Evolutionary conservation across 2,329 filamentous ascomycete species (phyloP).

Genomic region (Pseudogymnoascus sp.): DNA sequence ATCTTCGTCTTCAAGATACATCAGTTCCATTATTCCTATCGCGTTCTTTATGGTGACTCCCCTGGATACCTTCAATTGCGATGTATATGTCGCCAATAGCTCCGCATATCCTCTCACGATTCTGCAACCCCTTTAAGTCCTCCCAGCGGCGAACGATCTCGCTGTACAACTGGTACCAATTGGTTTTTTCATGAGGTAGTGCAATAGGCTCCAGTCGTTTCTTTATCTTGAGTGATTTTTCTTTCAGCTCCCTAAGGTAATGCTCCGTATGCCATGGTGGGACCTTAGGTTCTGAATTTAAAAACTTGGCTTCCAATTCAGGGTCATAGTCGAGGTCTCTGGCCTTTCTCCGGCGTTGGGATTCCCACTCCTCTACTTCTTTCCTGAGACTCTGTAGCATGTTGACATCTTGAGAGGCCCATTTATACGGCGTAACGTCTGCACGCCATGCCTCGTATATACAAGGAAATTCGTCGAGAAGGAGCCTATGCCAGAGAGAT

Average conservation of each 20-base stretch:
- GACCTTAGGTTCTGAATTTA: not conserved
- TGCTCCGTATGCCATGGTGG: not conserved
- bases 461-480: conserved; percentile 24
- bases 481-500: conserved; percentile 17
- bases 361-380: not conserved
- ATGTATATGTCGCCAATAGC: conserved; percentile 18
- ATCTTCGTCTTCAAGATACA: not conserved
- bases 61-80: not conserved
- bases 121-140: conserved; percentile 22
- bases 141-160: conserved; percentile 19
- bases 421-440: conserved; percentile 4
- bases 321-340: not conserved
- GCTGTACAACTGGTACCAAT: conserved; percentile 21
- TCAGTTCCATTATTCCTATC: not conserved
- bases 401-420: not conserved
- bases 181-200: conserved; percentile 15
- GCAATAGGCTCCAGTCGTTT: not conserved
- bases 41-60: no score
- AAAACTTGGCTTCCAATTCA: not conserved
- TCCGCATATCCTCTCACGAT: conserved; percentile 23
- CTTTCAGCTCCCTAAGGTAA: not conserved
- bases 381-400: not conserved
- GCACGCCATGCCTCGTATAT: conserved; percentile 19
- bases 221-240: not conserved
- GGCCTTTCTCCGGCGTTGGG: not conserved